These are phyloP conservation scores for Truncatella angustata DNA, from an alignment of 2,329 filamentous ascomycete species.

Conservation along the genomic window DNA sequence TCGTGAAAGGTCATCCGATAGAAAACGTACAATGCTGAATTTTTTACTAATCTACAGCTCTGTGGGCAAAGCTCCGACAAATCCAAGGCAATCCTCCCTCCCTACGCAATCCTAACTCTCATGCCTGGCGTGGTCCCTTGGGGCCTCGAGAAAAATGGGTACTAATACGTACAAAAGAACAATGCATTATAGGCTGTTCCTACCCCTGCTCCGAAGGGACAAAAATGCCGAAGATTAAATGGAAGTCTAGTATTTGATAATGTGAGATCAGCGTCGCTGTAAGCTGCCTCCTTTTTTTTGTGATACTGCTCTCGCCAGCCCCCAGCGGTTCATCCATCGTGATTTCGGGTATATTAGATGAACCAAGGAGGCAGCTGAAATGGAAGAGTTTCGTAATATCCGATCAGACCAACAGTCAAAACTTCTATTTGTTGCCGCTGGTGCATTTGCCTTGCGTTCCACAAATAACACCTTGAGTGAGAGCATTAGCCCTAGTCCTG, in stretches of 20 bases:
- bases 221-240: constrained; percentile 4
- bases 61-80: not conserved
- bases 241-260: constrained; percentile 6
- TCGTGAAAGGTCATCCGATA: not conserved
- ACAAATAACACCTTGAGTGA: not conserved
- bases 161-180: constrained; percentile 8
- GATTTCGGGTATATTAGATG: not conserved
- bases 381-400: too few species aligned
- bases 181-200: constrained; percentile 6
- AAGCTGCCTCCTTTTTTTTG: not conserved
- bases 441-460: not conserved
- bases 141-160: not conserved
- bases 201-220: not conserved
- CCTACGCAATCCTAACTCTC: not conserved
- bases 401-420: too few species aligned
- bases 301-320: not conserved
- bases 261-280: not conserved
- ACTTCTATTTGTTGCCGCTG: too few species aligned
- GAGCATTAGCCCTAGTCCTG: not conserved
- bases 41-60: constrained; percentile 4
- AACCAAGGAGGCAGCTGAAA: not conserved
- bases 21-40: not conserved
- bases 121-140: not conserved
- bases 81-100: not conserved
- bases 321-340: too few species aligned